Conservation (phyloP, 768 basidiomycete genomes). For the Trametes sanguinea region DNA sequence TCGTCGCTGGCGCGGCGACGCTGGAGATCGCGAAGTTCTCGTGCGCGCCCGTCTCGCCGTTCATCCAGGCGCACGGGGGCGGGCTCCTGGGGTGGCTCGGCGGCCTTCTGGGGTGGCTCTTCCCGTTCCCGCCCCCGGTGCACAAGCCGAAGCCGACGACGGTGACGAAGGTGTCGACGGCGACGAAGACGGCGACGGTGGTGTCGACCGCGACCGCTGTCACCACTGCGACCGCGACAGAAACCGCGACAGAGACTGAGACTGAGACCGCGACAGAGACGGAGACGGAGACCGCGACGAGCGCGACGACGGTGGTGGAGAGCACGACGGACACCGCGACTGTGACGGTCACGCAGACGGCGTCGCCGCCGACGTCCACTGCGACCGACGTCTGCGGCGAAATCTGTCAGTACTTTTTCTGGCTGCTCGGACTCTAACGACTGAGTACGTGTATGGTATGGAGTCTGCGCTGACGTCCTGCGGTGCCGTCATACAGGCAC, state of each 20-base stretch:
- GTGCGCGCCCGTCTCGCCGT: not conserved
- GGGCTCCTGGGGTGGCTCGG: slow-evolving; percentile 13
- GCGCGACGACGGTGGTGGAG: slow-evolving; percentile 7
- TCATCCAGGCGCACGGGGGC: not conserved
- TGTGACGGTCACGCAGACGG: not conserved
- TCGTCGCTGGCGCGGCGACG: slow-evolving; percentile 1
- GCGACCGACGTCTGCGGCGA: slow-evolving; percentile 19
- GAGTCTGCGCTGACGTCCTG: no score
- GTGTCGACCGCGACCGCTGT: not conserved
- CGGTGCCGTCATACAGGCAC: slow-evolving; percentile 12
- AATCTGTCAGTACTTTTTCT: slow-evolving; percentile 20
- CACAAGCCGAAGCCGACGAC: slow-evolving; percentile 3
- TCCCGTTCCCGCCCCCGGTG: slow-evolving; percentile 4
- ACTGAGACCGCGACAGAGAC: slow-evolving; percentile 6
- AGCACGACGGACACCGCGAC: slow-evolving; percentile 6
- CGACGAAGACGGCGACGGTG: not conserved
- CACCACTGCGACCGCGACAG: not conserved
- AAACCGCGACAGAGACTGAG: not conserved
- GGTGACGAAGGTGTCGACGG: not conserved
- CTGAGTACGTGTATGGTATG: no score
- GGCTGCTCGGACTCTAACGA: no score
- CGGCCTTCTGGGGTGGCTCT: slow-evolving; percentile 17
- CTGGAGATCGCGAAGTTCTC: slow-evolving; percentile 17
- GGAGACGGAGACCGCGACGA: slow-evolving; percentile 13
- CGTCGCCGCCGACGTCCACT: slow-evolving; percentile 5